Evolutionary conservation across 2,329 filamentous ascomycete species (phyloP).

Genomic region (Lachnellula cervina): DNA sequence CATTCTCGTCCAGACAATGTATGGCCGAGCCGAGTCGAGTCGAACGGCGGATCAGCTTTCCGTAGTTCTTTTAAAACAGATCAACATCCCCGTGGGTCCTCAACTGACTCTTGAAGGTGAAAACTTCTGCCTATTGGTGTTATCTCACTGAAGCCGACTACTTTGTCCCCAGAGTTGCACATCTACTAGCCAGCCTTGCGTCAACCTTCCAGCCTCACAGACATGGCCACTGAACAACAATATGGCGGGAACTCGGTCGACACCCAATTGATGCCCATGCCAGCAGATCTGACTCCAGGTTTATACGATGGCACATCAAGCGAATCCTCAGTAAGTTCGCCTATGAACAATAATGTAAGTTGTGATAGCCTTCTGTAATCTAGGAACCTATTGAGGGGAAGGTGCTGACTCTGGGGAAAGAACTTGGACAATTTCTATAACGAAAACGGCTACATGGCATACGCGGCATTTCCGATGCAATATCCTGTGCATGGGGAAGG

Average conservation of each 20-base stretch:
- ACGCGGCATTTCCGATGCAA: constrained; percentile 28
- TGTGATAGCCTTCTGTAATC: neutral
- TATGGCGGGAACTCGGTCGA: constrained; percentile 20
- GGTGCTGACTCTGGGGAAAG: constrained; percentile 13
- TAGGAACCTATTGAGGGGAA: neutral
- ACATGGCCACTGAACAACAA: constrained; percentile 24
- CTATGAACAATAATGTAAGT: constrained; percentile 29
- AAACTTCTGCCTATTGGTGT: neutral
- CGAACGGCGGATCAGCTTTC: neutral
- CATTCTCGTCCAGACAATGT: constrained; percentile 9
- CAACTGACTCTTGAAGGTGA: neutral
- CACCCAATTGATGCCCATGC: constrained; percentile 18
- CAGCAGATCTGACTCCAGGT: constrained; percentile 22
- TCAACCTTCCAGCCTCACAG: neutral
- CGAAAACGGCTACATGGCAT: constrained; percentile 23
- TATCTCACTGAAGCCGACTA: neutral
- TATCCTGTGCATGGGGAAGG: constrained; percentile 23
- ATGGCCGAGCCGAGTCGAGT: constrained; percentile 10
- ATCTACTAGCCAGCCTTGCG: neutral
- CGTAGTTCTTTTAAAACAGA: constrained; percentile 8
- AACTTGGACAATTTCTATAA: constrained; percentile 26
- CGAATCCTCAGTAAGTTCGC: constrained; percentile 30
- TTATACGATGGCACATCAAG: constrained; percentile 31
- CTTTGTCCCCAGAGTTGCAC: too few relatives aligned
- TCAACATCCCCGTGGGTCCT: neutral